Evolutionary conservation across 2,329 filamentous ascomycete genomes (phyloP).

Genomic region (Geosmithia flava): DNA sequence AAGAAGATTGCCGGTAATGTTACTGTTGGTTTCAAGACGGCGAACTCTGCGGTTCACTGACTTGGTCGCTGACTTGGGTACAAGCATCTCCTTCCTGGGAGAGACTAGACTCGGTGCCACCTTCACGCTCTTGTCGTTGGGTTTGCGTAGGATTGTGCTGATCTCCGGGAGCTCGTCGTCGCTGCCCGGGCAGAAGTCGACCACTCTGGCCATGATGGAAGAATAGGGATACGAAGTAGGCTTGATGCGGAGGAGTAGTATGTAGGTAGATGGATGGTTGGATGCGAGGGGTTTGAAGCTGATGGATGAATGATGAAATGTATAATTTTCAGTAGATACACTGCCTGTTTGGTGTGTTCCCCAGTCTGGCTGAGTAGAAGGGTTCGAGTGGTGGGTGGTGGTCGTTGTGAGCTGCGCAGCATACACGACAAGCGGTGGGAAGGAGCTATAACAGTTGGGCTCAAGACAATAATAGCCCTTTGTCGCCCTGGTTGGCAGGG

Average conservation of each 20-base stretch:
- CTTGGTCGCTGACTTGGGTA: conserved; percentile 11
- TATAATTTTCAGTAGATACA: background rate
- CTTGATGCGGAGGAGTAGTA: background rate
- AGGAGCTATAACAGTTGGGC: background rate
- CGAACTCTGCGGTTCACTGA: conserved; percentile 16
- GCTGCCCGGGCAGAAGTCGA: conserved; percentile 15
- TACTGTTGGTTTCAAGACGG: conserved; percentile 11
- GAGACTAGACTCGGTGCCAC: background rate
- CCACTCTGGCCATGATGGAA: conserved; percentile 13
- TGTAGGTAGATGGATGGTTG: background rate
- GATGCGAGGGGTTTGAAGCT: background rate
- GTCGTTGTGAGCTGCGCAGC: background rate
- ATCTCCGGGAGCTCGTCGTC: conserved; percentile 31
- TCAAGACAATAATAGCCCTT: background rate
- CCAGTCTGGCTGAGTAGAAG: background rate
- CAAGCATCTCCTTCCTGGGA: conserved; percentile 2
- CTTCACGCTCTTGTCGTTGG: conserved; percentile 4
- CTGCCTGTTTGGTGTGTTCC: background rate
- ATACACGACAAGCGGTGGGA: background rate
- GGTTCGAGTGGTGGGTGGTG: background rate
- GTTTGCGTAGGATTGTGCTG: conserved; percentile 13
- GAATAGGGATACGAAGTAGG: background rate
- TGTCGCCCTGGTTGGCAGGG: background rate
- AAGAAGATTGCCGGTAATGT: conserved; percentile 14
- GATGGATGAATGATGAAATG: background rate